A percentile compares a stretch with the other conserved stretches of the same genome.
These are phyloP conservation scores for Cardamine resedifolia DNA, from an alignment of 345 rosid species.

Conservation along the genomic window DNA sequence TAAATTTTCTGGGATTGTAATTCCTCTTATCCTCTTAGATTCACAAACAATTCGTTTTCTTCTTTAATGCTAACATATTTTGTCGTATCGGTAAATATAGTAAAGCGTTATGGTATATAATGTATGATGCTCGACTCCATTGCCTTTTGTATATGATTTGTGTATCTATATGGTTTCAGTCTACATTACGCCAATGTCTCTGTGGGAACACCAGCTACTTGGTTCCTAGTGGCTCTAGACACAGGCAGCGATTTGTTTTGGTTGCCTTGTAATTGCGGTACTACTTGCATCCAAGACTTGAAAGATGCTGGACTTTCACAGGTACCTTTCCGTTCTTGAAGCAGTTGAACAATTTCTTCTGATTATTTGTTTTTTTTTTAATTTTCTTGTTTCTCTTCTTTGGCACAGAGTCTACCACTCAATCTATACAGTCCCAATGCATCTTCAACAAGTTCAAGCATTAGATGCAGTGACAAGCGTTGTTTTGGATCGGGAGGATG, in stretches of 20 bases:
- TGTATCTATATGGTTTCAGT: slow-evolving; percentile 44
- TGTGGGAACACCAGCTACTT: slow-evolving; percentile 66
- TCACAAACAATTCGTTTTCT: not conserved
- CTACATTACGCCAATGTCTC: slow-evolving; percentile 77
- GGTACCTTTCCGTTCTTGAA: slow-evolving; percentile 33
- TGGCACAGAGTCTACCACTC: slow-evolving; percentile 45
- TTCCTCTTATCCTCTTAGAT: slow-evolving; percentile 6
- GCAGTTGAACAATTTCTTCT: not conserved
- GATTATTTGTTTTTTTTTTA: too few species aligned
- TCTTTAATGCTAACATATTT: not conserved
- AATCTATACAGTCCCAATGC: slow-evolving; percentile 63
- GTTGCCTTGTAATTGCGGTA: slow-evolving; percentile 83
- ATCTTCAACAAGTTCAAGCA: slow-evolving; percentile 61
- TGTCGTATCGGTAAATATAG: not conserved
- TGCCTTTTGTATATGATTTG: not conserved
- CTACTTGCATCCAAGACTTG: slow-evolving; percentile 50
- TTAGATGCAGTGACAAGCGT: slow-evolving; percentile 54
- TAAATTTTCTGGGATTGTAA: slow-evolving; percentile 40
- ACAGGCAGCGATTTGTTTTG: slow-evolving; percentile 82
- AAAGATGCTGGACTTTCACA: not conserved
- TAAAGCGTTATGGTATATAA: not conserved
- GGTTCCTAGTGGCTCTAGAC: slow-evolving; percentile 82
- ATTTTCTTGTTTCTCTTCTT: not conserved
- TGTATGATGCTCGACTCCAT: not conserved
- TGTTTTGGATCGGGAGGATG: slow-evolving; percentile 47